Evolutionary conservation across 495 filamentous ascomycete species (phyloP), one percentile per base, ranked within the genome.

Genomic region (Annulohypoxylon nitens): DNA sequence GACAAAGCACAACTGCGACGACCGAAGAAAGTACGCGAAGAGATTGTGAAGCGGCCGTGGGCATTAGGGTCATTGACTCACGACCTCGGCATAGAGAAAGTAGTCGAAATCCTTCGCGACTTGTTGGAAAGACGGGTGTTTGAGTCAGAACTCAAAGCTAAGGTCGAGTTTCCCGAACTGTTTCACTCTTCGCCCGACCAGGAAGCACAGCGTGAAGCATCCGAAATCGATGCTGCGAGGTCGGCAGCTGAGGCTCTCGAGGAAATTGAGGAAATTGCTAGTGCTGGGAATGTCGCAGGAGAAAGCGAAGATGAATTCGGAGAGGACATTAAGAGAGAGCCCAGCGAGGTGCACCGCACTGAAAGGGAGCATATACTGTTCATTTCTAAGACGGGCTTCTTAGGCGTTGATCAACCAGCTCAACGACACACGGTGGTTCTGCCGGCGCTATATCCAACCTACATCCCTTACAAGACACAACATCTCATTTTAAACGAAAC

Each of bases 381-480:
- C 25, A 20, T 30, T 18, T 16, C 55, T 47, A 53, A 61, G 1
- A n/a, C 36, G 36, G 12, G 18, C 34, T 36, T 57, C 75, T 50
- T 43, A 67, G 58, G 51, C 39, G 26, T 37, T 9, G 64, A 60
- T 66, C 33, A 25, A 43, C 55, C 30, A 37, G 64, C 48, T 20
- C 57, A 58, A 57, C 47, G 43, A 14, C 69, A 54, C 12, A 39
- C 39, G 34, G 55, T 33, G 14, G 45, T 57, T 5, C 10, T 71
- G 34, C 75, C 74, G 16, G 81, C 79, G 6, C 58, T 82, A 37
- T 83, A 82, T 76, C 81, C 81, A 18, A 75, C 76, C 4, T 81
- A 79, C 45, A 75, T 83, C 20, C 81, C 82, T n/a, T 83, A 84
- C 62, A 75, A 78, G 63, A 71, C 80, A 26, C 81, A 84, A 63